Base-by-base conservation (phyloP, 2,329 filamentous ascomycete genomes). In the Grosmannia serpens region DNA sequence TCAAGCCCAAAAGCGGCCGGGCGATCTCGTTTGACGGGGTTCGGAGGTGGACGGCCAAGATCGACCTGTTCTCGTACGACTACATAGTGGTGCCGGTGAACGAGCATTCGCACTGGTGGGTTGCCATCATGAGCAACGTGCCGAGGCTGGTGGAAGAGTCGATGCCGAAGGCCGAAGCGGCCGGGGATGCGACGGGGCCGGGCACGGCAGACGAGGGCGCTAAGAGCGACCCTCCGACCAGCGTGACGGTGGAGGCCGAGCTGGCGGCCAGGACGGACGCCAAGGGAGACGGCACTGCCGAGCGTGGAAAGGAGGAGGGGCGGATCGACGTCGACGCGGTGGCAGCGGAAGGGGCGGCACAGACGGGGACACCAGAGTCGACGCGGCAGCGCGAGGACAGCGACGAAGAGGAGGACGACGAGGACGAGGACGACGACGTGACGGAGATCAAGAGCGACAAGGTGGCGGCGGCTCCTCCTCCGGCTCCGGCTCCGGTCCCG, bases 41-140 rank as follows among this genome's bases (percentile, higher is more conserved):
- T 58, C 84, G 87, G 69, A 82, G 84, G 50, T 99, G 94, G 94
- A 97, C 94, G 0, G 79, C 87, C 38, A 89, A 85, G 64, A 79
- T 92, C 26, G 89, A 99, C 67, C 73, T 99, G 10, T 89, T 97
- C 66, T 80, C 78, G 7, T 91, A 89, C 65, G 89, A 96, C 68
- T 96, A 91, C 69, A 85, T 97, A 60, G 79, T 97, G 13, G 87
- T 99, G 8, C 94, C 94, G 0, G 89, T 99, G 69, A 95, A 96
- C 65, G 88, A 96, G 68, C 77, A 83, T 64, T 74, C 77, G 1
- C 94, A 99, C 70, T 99, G 95, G 94, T 97, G 94, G 71, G 76
- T 97, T 63, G 91, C 90, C 17, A 92, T 99, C 58, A 92, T 99
- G 56, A 96, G 90, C 79, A 96, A 99, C 66, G 79, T 92, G 2